Evolutionary conservation across 139 green algal species (phyloP), one percentile per base, ranked within the genome.

Genomic region (Yamagishiella unicocca): DNA sequence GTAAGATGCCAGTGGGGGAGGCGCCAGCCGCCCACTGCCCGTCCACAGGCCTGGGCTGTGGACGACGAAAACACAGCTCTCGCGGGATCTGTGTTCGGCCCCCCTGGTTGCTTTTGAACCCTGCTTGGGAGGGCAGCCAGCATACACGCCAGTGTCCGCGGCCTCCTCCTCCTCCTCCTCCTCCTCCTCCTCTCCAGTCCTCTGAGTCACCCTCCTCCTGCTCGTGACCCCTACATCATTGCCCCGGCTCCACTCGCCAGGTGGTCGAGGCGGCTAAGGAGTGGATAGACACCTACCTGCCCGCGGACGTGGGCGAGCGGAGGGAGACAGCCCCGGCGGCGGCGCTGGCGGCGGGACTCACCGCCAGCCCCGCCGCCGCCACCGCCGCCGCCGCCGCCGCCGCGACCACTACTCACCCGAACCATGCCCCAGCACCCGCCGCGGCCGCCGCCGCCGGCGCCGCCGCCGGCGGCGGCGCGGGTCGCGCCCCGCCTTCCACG

Each of bases 221-320:
- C n/a, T n/a, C n/a, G n/a, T n/a, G n/a, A 25, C 29, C 7, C n/a
- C 64, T 4, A 40, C 64, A 25, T 22, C 58, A 67, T n/a, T n/a
- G n/a, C n/a, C n/a, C n/a, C 58, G 42, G n/a, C n/a, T 2, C 31
- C 31, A 17, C 10, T 5, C 19, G 21, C 2, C 90, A 91, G 88
- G 78, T 93, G 43, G 90, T 89, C 19, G 88, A 87, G 67, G 82
- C 85, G 27, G 82, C 83, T 27, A 89, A 83, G 68, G 92, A 94
- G 31, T 94, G 88, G 88, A 85, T 93, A 14, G 85, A 93, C 83
- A 40, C 38, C 33, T 71, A 93, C 58, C 40, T 93, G 0, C 89
- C 91, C 3, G 33, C 91, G 1, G 87, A 91, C 50, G n/a, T 92
- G 0, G 89, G 64, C 24, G 42, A 53, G 33, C 72, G 79, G 22